Conservation (phyloP, 1,284 basidiomycete species). For the Cerioporus squamosus region DNA sequence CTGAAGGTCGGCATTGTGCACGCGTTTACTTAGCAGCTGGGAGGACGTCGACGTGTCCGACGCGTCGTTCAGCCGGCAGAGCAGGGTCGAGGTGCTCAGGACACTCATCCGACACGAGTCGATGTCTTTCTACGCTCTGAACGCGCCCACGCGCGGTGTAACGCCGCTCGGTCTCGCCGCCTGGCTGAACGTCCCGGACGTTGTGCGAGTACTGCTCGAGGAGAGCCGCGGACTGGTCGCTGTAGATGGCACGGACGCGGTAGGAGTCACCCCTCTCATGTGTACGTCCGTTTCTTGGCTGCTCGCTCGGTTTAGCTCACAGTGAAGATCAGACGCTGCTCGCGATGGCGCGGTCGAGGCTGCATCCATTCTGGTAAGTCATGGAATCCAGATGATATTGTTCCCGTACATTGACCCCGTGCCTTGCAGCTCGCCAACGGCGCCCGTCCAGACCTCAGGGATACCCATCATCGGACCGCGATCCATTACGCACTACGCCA, state of each 20-base stretch:
- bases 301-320: conserved; percentile 11
- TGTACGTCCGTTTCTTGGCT: conserved; percentile 52
- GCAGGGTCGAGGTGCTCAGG: conserved; percentile 59
- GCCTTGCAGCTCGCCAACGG: conserved; percentile 58
- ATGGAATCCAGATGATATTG: not conserved
- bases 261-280: conserved; percentile 78
- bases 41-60: conserved; percentile 66
- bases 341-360: conserved; percentile 70
- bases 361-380: conserved; percentile 61
- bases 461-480: conserved; percentile 68
- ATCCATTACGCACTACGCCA: conserved; percentile 68
- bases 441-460: conserved; percentile 71
- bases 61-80: conserved; percentile 61
- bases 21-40: conserved; percentile 49
- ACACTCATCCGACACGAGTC: conserved; percentile 55
- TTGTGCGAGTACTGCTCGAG: conserved; percentile 62
- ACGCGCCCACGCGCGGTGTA: conserved; percentile 72
- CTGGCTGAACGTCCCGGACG: conserved; percentile 66
- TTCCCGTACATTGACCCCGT: not conserved
- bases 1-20: conserved; percentile 5
- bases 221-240: conserved; percentile 61
- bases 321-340: conserved; percentile 58
- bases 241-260: conserved; percentile 71
- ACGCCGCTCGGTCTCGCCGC: conserved; percentile 76
- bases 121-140: conserved; percentile 67